Conservation (phyloP, 169 alveolate species). For the Theileria luwenshuni region DNA sequence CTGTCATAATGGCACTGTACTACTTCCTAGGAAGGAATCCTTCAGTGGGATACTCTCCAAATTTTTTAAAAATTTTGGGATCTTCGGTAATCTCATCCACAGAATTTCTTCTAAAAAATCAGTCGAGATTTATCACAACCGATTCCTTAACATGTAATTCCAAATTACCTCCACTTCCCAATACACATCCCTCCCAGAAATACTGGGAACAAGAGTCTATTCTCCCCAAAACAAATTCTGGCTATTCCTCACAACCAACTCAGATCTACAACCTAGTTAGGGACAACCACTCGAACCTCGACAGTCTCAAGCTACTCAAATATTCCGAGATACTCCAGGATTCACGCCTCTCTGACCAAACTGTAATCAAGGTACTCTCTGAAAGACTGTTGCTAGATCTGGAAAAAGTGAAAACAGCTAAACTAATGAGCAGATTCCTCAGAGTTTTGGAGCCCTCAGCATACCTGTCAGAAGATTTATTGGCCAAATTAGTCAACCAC, state of each 20-base stretch:
- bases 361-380: conserved; percentile 13
- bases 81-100: too few relatives aligned
- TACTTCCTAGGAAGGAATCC: too few relatives aligned
- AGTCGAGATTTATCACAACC: too few relatives aligned
- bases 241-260: conserved; percentile 25
- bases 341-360: conserved; percentile 34
- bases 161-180: too few relatives aligned
- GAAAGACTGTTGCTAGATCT: conserved; percentile 17
- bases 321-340: conserved; percentile 30
- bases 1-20: too few relatives aligned
- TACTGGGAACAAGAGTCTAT: too few relatives aligned
- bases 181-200: too few relatives aligned
- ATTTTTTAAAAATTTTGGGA: too few relatives aligned
- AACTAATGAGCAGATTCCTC: conserved; percentile 38
- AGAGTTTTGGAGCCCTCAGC: conserved; percentile 34
- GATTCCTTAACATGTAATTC: too few relatives aligned
- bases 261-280: conserved; percentile 25
- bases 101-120: too few relatives aligned
- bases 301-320: conserved; percentile 22
- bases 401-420: conserved; percentile 17
- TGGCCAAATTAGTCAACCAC: conserved; percentile 36
- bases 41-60: too few relatives aligned
- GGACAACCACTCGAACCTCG: conserved; percentile 36
- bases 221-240: too few relatives aligned
- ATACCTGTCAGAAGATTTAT: conserved; percentile 44